Evolutionary conservation across 176 grass and related monocot genomes (phyloP).

Genomic region (Coix lacrymajobi): DNA sequence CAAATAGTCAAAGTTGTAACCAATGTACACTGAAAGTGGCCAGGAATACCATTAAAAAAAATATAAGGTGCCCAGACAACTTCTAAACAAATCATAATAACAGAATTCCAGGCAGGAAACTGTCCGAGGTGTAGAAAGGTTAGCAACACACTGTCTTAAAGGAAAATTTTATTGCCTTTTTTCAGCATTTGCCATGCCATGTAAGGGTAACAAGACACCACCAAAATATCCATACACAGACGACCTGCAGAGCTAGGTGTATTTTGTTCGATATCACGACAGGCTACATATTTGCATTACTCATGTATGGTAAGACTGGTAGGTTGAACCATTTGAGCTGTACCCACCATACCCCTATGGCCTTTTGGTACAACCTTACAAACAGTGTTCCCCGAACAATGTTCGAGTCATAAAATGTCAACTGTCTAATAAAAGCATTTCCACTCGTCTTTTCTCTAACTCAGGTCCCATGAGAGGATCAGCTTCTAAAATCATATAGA

Average conservation of each 20-base stretch:
- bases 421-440: neutral
- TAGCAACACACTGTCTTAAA: neutral
- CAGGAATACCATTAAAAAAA: neutral
- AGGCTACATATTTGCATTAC: neutral
- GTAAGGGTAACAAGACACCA: neutral
- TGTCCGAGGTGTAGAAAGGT: neutral
- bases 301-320: neutral
- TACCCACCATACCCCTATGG: neutral
- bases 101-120: neutral
- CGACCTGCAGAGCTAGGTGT: neutral
- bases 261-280: neutral
- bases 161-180: neutral
- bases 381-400: neutral
- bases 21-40: neutral
- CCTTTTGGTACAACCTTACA: neutral
- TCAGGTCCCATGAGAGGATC: neutral
- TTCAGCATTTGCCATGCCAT: neutral
- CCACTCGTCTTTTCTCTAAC: neutral
- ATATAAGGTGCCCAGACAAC: neutral
- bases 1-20: constrained; percentile 14
- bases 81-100: neutral
- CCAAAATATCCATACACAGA: neutral
- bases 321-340: neutral
- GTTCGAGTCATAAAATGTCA: neutral
- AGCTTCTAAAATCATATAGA: neutral